These are phyloP conservation scores for Heliocybe sulcata DNA, from an alignment of 1,284 basidiomycete genomes.

Conservation along the genomic window DNA sequence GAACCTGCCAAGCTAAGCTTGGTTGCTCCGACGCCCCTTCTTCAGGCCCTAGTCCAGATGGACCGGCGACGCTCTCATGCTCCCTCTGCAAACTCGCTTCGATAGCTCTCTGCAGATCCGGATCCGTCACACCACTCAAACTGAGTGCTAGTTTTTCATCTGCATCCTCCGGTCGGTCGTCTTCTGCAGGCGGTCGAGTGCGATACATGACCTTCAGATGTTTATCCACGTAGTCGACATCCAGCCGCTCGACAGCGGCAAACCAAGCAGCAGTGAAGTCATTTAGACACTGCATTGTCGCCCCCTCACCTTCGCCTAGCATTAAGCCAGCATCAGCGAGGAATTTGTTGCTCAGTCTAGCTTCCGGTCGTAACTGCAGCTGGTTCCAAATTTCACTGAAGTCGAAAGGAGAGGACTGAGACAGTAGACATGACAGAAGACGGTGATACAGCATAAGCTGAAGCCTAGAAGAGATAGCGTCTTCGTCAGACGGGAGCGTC, in stretches of 20 bases:
- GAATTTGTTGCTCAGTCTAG: constrained; percentile 50
- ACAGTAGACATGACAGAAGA: constrained; percentile 50
- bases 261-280: constrained; percentile 19
- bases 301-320: constrained; percentile 11
- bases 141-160: background rate
- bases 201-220: background rate
- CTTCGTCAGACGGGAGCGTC: constrained; percentile 53
- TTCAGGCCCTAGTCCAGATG: constrained; percentile 12
- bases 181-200: background rate
- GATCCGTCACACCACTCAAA: background rate
- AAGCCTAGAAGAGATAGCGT: constrained; percentile 58
- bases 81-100: constrained; percentile 6
- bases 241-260: constrained; percentile 20
- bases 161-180: background rate
- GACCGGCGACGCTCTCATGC: constrained; percentile 4
- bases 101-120: constrained; percentile 21
- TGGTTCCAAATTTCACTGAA: constrained; percentile 50
- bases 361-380: constrained; percentile 36
- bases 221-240: constrained; percentile 16
- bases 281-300: constrained; percentile 8
- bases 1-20: constrained; percentile 22
- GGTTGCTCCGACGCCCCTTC: constrained; percentile 26
- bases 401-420: constrained; percentile 29
- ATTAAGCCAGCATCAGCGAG: constrained; percentile 39
- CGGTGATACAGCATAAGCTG: constrained; percentile 85